Evolutionary conservation across 805 yeast species (phyloP).

Genomic region (Wickerhamomyces canadensis): DNA sequence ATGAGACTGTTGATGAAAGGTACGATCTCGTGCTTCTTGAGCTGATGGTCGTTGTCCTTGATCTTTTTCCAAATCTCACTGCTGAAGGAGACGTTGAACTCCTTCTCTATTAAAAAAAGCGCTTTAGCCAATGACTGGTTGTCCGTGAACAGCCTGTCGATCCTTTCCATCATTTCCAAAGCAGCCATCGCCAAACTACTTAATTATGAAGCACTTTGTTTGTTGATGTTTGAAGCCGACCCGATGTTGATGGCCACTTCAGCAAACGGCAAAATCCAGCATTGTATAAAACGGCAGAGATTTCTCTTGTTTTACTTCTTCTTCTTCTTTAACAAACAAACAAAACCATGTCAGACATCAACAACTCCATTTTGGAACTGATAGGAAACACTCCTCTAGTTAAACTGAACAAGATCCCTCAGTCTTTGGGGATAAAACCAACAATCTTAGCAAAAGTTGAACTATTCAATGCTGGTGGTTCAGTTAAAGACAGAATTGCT

Average conservation of each 20-base stretch:
- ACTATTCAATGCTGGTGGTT: slow-evolving; percentile 84
- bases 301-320: not conserved
- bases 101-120: too few relatives aligned
- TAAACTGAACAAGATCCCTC: slow-evolving; percentile 69
- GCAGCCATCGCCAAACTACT: too few relatives aligned
- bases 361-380: slow-evolving; percentile 51
- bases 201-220: too few relatives aligned
- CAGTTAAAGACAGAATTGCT: slow-evolving; percentile 86
- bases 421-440: slow-evolving; percentile 70
- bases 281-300: not conserved
- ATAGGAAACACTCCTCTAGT: slow-evolving; percentile 86
- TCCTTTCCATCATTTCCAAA: too few relatives aligned
- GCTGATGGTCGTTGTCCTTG: too few relatives aligned
- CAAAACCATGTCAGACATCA: slow-evolving; percentile 4
- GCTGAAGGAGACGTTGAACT: too few relatives aligned
- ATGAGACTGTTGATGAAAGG: too few relatives aligned
- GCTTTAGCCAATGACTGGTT: too few relatives aligned
- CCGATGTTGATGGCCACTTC: not conserved
- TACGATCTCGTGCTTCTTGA: too few relatives aligned
- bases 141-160: too few relatives aligned
- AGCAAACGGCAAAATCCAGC: not conserved
- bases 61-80: too few relatives aligned
- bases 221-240: too few relatives aligned
- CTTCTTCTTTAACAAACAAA: not conserved
- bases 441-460: slow-evolving; percentile 70